A percentile compares a stretch with the other conserved stretches of the same genome.
These are phyloP conservation scores for Eucalyptus brandiana DNA, from an alignment of 345 rosid species.

Conservation along the genomic window DNA sequence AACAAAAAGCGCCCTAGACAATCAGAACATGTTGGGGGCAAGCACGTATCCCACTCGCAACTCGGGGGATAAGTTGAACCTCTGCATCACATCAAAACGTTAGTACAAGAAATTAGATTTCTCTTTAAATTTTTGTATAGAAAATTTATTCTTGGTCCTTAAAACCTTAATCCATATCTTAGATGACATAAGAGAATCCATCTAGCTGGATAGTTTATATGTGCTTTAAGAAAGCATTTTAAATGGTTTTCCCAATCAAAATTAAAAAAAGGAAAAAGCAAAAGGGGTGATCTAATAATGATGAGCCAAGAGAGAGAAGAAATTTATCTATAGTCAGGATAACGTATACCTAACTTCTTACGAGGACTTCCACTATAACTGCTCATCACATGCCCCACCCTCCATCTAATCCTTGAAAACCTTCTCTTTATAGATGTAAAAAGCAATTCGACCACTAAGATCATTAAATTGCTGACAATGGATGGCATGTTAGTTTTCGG, in stretches of 20 bases:
- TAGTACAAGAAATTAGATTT: neutral
- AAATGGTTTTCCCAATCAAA: neutral
- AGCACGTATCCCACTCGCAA: neutral
- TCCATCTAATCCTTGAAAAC: neutral
- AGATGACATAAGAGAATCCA: neutral
- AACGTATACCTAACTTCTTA: slow-evolving; percentile 11
- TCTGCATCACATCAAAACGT: neutral
- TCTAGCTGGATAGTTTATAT: neutral
- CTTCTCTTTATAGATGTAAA: neutral
- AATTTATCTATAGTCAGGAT: neutral
- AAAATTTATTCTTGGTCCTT: neutral
- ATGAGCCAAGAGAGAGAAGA: neutral
- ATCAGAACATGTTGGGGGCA: neutral
- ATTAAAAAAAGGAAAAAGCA: neutral
- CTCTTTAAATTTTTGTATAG: neutral
- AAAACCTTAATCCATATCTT: neutral
- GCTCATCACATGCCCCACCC: neutral
- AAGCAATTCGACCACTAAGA: neutral
- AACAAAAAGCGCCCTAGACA: neutral
- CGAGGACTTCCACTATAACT: slow-evolving; percentile 24
- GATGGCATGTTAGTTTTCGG: neutral
- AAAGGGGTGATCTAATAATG: neutral
- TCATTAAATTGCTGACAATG: neutral
- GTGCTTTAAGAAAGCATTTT: neutral
- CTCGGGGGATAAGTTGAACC: neutral